Conservation (phyloP, 352 stramenopile genomes). For the Peronospora belbahrii region DNA sequence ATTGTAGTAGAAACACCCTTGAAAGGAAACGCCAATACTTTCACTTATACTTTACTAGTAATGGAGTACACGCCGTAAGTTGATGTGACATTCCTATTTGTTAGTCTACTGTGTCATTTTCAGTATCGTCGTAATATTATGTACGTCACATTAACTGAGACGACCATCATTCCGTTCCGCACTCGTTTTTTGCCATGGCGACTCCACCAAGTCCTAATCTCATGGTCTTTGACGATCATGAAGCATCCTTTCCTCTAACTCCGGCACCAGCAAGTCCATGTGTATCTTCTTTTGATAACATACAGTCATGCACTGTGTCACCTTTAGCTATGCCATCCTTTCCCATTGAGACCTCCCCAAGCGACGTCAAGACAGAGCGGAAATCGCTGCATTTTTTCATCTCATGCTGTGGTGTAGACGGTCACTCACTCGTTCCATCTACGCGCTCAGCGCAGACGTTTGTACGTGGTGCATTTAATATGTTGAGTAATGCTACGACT, state of each 20-base stretch:
- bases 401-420: slow-evolving; percentile 52
- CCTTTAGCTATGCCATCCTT: neutral
- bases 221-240: slow-evolving; percentile 43
- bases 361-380: slow-evolving; percentile 4
- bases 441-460: slow-evolving; percentile 61
- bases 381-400: slow-evolving; percentile 61
- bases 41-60: too few species aligned
- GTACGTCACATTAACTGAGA: neutral
- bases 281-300: slow-evolving; percentile 2
- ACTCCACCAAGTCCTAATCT: slow-evolving; percentile 30
- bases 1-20: too few species aligned
- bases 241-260: slow-evolving; percentile 11
- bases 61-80: too few species aligned
- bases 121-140: neutral
- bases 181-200: slow-evolving; percentile 14
- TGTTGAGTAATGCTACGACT: slow-evolving; percentile 37
- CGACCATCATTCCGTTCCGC: slow-evolving; percentile 4
- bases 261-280: slow-evolving; percentile 1
- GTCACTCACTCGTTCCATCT: slow-evolving; percentile 37
- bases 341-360: neutral
- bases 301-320: neutral
- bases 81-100: too few species aligned
- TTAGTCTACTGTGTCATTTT: too few species aligned
- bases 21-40: too few species aligned
- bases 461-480: slow-evolving; percentile 65